Evolutionary conservation across 108 stramenopile species (phyloP).

Genomic region (Nitzschia sp.): DNA sequence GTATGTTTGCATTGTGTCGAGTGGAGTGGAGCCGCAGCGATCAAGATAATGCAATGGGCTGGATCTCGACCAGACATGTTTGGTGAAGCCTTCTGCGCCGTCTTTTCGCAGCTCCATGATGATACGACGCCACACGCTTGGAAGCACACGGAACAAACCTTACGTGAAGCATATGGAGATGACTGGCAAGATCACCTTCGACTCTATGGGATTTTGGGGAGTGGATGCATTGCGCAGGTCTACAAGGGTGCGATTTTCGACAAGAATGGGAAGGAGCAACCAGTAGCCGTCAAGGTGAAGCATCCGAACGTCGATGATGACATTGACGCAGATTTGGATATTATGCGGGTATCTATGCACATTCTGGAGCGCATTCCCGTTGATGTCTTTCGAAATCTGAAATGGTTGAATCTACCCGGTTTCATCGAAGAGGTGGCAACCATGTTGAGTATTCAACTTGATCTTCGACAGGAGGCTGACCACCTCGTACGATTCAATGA

Average conservation of each 20-base stretch:
- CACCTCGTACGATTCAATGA: slow-evolving; percentile 47
- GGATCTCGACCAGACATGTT: slow-evolving; percentile 68
- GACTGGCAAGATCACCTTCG: slow-evolving; percentile 50
- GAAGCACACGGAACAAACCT: slow-evolving; percentile 45
- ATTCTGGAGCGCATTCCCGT: slow-evolving; percentile 28
- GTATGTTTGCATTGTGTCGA: slow-evolving; percentile 45
- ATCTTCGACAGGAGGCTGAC: slow-evolving; percentile 48
- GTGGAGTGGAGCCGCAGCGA: slow-evolving; percentile 53
- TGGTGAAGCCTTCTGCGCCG: slow-evolving; percentile 53
- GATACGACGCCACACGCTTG: slow-evolving; percentile 55
- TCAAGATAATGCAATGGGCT: slow-evolving; percentile 76
- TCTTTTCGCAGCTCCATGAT: slow-evolving; percentile 66
- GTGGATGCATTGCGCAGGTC: slow-evolving; percentile 79
- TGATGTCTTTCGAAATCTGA: slow-evolving; percentile 21
- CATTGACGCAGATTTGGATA: slow-evolving; percentile 63
- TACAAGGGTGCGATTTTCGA: slow-evolving; percentile 42
- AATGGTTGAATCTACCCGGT: slow-evolving; percentile 54
- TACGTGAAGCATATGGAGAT: slow-evolving; percentile 57
- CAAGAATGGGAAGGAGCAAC: slow-evolving; percentile 18
- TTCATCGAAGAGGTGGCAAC: slow-evolving; percentile 51
- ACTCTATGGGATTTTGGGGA: slow-evolving; percentile 47
- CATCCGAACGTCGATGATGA: slow-evolving; percentile 57
- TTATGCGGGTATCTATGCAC: slow-evolving; percentile 41
- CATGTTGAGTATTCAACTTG: slow-evolving; percentile 46
- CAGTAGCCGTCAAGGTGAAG: slow-evolving; percentile 61